Conservation (phyloP, 176 grass and related monocot species). For the Triticum urartu region DNA sequence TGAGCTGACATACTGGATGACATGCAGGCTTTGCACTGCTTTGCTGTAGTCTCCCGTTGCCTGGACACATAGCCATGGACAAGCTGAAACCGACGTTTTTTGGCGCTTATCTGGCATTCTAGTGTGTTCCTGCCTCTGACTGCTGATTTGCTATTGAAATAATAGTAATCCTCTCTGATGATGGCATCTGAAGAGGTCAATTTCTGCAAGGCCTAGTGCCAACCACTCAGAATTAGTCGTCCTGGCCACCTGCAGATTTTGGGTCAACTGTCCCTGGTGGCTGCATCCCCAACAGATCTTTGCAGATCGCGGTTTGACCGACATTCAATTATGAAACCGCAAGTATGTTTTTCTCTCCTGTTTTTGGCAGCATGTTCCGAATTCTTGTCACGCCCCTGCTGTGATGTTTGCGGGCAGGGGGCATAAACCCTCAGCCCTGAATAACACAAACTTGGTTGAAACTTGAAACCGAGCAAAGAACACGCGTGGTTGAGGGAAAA, state of each 20-base stretch:
- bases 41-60: conserved; percentile 12
- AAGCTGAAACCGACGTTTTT: neutral
- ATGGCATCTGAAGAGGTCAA: conserved; percentile 27
- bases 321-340: neutral
- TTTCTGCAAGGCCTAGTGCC: conserved; percentile 1
- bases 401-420: neutral
- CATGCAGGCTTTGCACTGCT: neutral
- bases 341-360: neutral
- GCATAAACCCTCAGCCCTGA: neutral
- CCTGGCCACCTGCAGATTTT: conserved; percentile 12
- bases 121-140: conserved; percentile 28
- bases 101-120: neutral
- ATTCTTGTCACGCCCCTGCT: neutral
- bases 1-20: conserved; percentile 2
- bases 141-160: neutral
- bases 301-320: conserved; percentile 4
- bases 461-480: neutral
- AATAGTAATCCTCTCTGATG: neutral
- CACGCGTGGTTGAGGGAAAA: neutral
- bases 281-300: conserved; percentile 14
- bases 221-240: conserved; percentile 23
- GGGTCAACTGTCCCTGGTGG: conserved; percentile 20
- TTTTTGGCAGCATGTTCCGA: neutral
- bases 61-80: conserved; percentile 3
- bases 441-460: neutral